These are phyloP conservation scores for Phytophthora uliginosa DNA, from an alignment of 352 stramenopile species.

Conservation along the genomic window DNA sequence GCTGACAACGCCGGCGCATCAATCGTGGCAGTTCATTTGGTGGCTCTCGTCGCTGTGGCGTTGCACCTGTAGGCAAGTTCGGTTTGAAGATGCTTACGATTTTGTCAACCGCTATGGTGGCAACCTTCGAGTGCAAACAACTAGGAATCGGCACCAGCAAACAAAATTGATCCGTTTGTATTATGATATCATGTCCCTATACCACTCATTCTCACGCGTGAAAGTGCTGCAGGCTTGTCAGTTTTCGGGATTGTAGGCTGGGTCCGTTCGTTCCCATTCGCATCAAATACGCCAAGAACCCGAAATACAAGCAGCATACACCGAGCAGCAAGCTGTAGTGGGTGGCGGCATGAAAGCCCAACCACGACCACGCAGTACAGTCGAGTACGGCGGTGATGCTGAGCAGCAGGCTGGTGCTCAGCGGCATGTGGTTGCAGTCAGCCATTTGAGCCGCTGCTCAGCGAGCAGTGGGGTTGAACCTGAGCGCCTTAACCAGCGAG, in stretches of 20 bases:
- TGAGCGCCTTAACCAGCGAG: not conserved
- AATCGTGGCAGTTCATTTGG: slow-evolving; percentile 8
- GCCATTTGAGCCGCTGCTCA: not conserved
- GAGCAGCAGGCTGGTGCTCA: too few species aligned
- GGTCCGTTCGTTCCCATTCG: not conserved
- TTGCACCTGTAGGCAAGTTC: slow-evolving; percentile 38
- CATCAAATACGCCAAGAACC: slow-evolving; percentile 74
- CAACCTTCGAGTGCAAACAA: not conserved
- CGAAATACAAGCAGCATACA: slow-evolving; percentile 70
- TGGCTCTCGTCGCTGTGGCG: slow-evolving; percentile 49
- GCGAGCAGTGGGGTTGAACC: not conserved
- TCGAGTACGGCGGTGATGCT: too few species aligned
- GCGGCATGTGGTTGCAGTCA: too few species aligned
- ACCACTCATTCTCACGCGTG: not conserved
- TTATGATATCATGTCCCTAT: not conserved
- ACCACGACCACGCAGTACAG: too few species aligned
- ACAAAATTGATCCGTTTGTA: not conserved
- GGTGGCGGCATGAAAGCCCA: too few species aligned
- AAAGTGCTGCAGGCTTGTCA: not conserved
- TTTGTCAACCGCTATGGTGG: not conserved
- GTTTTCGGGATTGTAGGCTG: not conserved
- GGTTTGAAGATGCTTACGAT: not conserved
- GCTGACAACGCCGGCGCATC: slow-evolving; percentile 7
- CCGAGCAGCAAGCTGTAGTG: slow-evolving; percentile 22
- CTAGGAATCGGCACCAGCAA: not conserved